Conservation (phyloP, 495 filamentous ascomycete genomes). For the Penicillium lagena region DNA sequence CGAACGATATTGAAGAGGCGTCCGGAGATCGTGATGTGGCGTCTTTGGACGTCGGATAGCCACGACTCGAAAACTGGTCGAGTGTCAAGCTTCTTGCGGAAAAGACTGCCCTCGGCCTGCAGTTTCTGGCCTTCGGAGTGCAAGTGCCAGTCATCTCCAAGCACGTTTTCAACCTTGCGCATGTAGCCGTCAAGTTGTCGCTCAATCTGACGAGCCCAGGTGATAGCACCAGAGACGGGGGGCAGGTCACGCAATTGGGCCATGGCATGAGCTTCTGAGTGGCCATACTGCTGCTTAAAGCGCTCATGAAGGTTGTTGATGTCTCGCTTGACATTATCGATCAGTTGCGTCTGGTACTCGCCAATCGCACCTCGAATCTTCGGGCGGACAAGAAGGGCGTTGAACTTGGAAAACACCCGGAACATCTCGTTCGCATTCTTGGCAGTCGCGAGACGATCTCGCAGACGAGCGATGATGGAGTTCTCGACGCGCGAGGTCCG, state of each 20-base stretch:
- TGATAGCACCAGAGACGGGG: conserved; percentile 91
- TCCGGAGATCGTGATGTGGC: conserved; percentile 84
- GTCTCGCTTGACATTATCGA: conserved; percentile 94
- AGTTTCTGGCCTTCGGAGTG: conserved; percentile 94
- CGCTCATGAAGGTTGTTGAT: conserved; percentile 89
- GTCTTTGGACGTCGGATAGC: conserved; percentile 79
- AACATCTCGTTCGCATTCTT: conserved; percentile 99
- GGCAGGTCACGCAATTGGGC: conserved; percentile 91
- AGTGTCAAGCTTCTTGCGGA: conserved; percentile 94
- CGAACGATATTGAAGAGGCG: conserved; percentile 84
- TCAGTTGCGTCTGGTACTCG: conserved; percentile 94
- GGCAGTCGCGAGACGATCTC: conserved; percentile 89
- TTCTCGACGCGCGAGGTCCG: conserved; percentile 95
- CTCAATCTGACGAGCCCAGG: conserved; percentile 96
- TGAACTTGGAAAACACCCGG: conserved; percentile 98
- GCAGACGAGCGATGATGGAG: conserved; percentile 90
- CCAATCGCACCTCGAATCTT: conserved; percentile 97
- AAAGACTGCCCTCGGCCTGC: conserved; percentile 77
- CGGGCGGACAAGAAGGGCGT: conserved; percentile 92
- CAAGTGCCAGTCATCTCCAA: conserved; percentile 87
- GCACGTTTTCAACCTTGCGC: conserved; percentile 93
- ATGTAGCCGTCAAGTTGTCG: conserved; percentile 90
- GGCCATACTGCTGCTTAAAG: conserved; percentile 97
- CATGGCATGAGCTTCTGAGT: conserved; percentile 97
- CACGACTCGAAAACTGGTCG: conserved; percentile 89